phyloP scores from a whole-genome alignment of 1,284 basidiomycete genomes.

The Cerrena zonata region DNA sequence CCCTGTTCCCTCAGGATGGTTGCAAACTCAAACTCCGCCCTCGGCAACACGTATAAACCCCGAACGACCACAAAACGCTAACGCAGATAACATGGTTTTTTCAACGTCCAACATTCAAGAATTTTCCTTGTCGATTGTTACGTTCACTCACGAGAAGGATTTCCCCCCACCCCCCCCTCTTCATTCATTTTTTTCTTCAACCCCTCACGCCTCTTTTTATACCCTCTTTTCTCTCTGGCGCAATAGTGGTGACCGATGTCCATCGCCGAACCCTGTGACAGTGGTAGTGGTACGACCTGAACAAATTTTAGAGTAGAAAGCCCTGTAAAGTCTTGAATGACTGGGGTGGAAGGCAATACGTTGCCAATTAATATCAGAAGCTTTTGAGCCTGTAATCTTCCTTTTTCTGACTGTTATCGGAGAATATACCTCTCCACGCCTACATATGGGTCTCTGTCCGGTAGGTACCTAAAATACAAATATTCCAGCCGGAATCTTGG shows the following conservation, averaged over 20 bases:
- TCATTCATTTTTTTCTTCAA: too few species aligned
- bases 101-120: not conserved
- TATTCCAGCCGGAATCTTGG: too few species aligned
- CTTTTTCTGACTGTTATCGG: too few species aligned
- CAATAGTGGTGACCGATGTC: too few species aligned
- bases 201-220: not conserved
- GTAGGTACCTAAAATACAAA: too few species aligned
- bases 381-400: not conserved
- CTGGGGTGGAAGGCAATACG: not conserved
- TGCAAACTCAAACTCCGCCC: slow-evolving; percentile 76
- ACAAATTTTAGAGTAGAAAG: slow-evolving; percentile 1
- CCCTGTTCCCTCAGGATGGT: slow-evolving; percentile 91
- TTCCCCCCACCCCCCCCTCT: not conserved
- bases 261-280: too few species aligned
- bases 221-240: slow-evolving; percentile 3
- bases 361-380: not conserved
- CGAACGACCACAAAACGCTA: not conserved
- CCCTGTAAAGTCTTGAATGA: too few species aligned
- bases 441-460: too few species aligned
- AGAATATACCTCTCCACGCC: too few species aligned
- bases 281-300: too few species aligned
- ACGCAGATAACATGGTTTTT: not conserved
- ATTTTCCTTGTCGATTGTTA: slow-evolving; percentile 1
- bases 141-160: too few species aligned
- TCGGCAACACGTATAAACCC: slow-evolving; percentile 27